Conservation (phyloP, 116 monocot genomes). For the Cymodocea nodosa region DNA sequence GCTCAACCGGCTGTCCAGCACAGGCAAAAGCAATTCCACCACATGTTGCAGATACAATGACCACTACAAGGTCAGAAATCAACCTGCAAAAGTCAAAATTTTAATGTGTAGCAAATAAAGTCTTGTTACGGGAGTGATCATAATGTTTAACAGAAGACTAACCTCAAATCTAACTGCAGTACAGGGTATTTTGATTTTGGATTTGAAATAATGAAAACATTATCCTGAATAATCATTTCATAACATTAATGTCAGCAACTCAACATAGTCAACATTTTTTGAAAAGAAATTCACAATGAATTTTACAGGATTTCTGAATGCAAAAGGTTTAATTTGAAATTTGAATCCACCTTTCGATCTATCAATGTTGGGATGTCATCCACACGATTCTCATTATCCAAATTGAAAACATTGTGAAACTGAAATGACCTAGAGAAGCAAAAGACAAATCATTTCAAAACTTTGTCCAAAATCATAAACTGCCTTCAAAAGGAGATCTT, state of each 20-base stretch:
- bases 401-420: conserved; percentile 88
- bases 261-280: background rate
- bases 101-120: background rate
- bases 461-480: background rate
- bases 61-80: conserved; percentile 98
- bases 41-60: conserved; percentile 95
- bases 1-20: conserved; percentile 80
- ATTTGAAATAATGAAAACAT: conserved; percentile 98
- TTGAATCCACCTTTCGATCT: conserved; percentile 60
- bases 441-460: conserved; percentile 7
- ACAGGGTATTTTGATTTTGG: conserved; percentile 97
- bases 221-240: conserved; percentile 52
- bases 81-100: conserved; percentile 34
- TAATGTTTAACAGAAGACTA: conserved; percentile 1
- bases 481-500: too few species aligned
- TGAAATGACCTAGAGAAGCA: conserved; percentile 58
- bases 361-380: conserved; percentile 93
- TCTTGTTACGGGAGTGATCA: background rate
- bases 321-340: background rate
- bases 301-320: background rate
- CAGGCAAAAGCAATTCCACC: conserved; percentile 99
- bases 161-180: conserved; percentile 87
- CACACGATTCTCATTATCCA: conserved; percentile 72
- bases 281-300: background rate
- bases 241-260: background rate